Evolutionary conservation across 768 basidiomycete species (phyloP).

Genomic region (Pisolithus microcarpus): DNA sequence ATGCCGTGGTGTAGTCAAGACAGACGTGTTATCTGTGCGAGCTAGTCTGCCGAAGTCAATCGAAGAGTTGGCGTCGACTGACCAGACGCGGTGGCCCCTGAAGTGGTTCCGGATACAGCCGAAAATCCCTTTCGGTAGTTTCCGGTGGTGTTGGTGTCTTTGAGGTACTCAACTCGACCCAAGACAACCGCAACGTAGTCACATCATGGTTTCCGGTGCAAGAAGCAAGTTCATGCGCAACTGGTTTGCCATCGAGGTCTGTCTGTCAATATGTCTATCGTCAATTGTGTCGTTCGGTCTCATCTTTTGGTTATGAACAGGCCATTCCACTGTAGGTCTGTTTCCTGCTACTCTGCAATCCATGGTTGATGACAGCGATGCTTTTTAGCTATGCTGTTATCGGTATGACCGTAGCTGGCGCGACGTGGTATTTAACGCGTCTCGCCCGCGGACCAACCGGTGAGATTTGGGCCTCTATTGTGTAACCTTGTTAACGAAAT

Average conservation of each 20-base stretch:
- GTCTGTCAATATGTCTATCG: background rate
- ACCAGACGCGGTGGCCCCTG: too few relatives aligned
- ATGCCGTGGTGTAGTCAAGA: too few relatives aligned
- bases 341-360: slow-evolving; percentile 4
- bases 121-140: slow-evolving; percentile 1
- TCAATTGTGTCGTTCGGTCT: background rate
- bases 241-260: slow-evolving; percentile 42
- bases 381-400: slow-evolving; percentile 40
- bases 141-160: slow-evolving; percentile 3
- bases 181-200: background rate
- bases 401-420: slow-evolving; percentile 47
- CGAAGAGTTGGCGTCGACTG: too few relatives aligned
- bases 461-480: slow-evolving; percentile 23
- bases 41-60: too few relatives aligned
- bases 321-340: slow-evolving; percentile 43
- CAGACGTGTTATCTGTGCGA: too few relatives aligned
- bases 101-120: background rate
- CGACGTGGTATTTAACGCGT: slow-evolving; percentile 59
- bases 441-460: slow-evolving; percentile 52
- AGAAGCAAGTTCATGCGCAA: slow-evolving; percentile 30
- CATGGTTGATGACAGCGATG: background rate
- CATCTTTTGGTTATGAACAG: slow-evolving; percentile 18
- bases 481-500: slow-evolving; percentile 4
- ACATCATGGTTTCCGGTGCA: slow-evolving; percentile 19
- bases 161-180: background rate